Base-by-base conservation (phyloP, 257 asterid genomes). In the Capsicum chinense region DNA sequence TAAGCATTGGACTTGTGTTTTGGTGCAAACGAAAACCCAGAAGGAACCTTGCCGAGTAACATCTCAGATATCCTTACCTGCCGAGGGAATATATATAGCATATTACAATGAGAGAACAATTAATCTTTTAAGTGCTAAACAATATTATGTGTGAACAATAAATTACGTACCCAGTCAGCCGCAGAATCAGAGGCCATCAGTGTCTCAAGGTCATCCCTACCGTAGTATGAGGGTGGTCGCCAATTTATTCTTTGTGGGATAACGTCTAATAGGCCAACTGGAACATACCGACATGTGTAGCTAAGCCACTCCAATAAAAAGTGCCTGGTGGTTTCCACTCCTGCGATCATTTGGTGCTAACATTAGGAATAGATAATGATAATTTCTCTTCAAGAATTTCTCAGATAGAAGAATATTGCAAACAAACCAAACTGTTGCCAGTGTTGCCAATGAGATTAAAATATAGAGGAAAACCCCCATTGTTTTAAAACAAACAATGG, bases 171-270 rank as follows among this genome's bases (percentile, higher is more conserved):
- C 98, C 99, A 97, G 79, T 97, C 99, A 57, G 98, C 99, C 73
- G 98, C 99, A 68, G 98, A 97, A 54, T 97, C 99, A 73, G 98
- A 97, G 52, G 97, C 97, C 98, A 97, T 97, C 56, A 97, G 82
- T 8, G 98, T 93, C 89, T 97, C 99, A 8, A 97, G 98, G 81
- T 97, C 97, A 87, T 97, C 92, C 54, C 99, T 94, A 10, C 99
- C 98, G 50, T 84, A 90, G 79, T 93, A 97, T 0, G 98, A 90
- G 10, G 99, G 99, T 54, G 97, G 92, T 21, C 98, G 92, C 98
- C 98, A 95, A 79, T 97, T 97, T 79, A 97, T 85, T 89, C 85
- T 85, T 82, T 89, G 97, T 6, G 97, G 98, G 73, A 93, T 85
- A 67, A 95, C 95, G 12, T 97, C 99, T 52, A 95, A 87, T 56